Evolutionary conservation across 257 asterid genomes (phyloP), one percentile per base, ranked within the genome.

Genomic region (Gynochthodes officinalis): DNA sequence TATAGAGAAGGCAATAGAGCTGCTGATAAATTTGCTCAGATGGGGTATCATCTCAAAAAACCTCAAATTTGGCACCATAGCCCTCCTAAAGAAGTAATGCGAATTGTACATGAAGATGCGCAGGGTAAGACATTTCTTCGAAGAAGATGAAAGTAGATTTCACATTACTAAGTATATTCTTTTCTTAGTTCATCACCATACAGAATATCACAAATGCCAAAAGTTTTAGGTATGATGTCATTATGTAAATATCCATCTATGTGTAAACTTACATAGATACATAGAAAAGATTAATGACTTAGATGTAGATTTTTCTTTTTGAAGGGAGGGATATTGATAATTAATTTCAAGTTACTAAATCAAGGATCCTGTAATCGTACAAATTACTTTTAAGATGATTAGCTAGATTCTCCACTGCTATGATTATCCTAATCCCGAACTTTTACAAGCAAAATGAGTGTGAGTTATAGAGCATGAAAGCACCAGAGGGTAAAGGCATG

Each of bases 1-100:
- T 92, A 82, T 44, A 74, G 93, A 14, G 87, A 93, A 80, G 97
- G 96, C 0, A 90, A 93, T 32, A 80, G 86, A 62, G 95, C 96
- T 4, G 96, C 98, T 2, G 84, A 93, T 73, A 86, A 75, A 59
- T 85, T 93, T 25, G 98, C 98, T 13, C 75, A 85, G 60, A 75
- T 93, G 80, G 98, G 97, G 14, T 85, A 93, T 72, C 61, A 40
- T 30, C 69, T 82, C 40, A 83, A 83, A 75, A 78, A 70, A 75
- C 97, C 93, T 28, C 91, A 82, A 39, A 69, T 90, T 25, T 90
- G 96, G 96, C 72, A 78, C 62, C 78, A 76, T 30, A 7, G 37
- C 27, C 93, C 93, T 59, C 95, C 93, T 0, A 71, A 65, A 37
- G 83, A 89, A 58, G 78, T 89, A 30, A 21, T 84, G 50, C 77